Evolutionary conservation across 2,329 filamentous ascomycete genomes (phyloP), one percentile per base, ranked within the genome.

Genomic region (Aspergillus ochraceoroseus): DNA sequence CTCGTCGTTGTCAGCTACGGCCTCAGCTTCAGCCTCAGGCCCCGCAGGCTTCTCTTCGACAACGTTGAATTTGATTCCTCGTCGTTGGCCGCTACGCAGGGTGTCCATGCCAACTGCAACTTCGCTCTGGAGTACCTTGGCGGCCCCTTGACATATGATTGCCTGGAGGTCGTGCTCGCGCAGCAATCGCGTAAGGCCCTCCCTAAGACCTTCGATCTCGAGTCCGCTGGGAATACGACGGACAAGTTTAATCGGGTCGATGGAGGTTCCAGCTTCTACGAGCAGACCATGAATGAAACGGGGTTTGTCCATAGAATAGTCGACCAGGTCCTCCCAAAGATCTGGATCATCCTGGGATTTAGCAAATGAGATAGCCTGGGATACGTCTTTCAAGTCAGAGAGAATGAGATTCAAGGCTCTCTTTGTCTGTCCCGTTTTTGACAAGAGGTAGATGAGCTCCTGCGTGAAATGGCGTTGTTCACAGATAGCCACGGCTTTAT

Each of bases 301-400:
- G 1, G 92, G 92, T 59, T 95, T 95, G 67, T 95, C 88, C 92
- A 98, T 96, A 46, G 85, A 90, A 64, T 96, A 96, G 53, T 90
- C 81, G 4, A 98, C 77, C 5, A 98, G 74, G 57, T 96, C 89
- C 49, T 95, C 85, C 92, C 92, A 98, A 0, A 98, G 74, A 53
- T 95, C 89, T 0, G 83, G 81, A 55, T 95, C 89, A 48, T 92
- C 82, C 59, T 96, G 88, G 47, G 89, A 83, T 63, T 95, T 95
- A 38, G 88, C 89, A 57, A 98, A 98, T 1, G 83, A 77, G 52
- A 98, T 98, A 6, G 92, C 92, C 52, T 92, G 88, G 34, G 83
- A 84, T 34, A 96, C 89, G 59, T 98, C 87, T 43, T 82, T 82
- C 4, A 98, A 75, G n/a, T 87, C 82, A 55, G 94, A 87, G 48